Evolutionary conservation across 2,329 filamentous ascomycete genomes (phyloP).

Genomic region (Aspergillus niger): DNA sequence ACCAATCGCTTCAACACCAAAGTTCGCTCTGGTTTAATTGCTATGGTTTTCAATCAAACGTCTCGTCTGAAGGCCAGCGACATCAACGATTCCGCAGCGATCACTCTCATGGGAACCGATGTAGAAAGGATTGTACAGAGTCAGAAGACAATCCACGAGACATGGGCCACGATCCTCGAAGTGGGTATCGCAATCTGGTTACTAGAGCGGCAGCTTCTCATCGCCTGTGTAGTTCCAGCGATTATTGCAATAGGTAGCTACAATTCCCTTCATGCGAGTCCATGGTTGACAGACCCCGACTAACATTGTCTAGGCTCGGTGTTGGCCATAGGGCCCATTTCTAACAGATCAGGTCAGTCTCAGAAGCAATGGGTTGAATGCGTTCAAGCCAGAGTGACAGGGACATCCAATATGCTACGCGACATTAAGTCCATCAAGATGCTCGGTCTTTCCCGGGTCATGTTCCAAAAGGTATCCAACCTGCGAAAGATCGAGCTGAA

Average conservation of each 20-base stretch:
- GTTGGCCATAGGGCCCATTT: constrained; percentile 6
- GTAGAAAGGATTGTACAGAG: constrained; percentile 36
- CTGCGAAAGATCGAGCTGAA: constrained; percentile 24
- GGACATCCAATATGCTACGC: constrained; percentile 22
- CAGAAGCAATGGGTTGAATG: not conserved
- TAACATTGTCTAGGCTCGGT: not conserved
- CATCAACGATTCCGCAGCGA: constrained; percentile 40
- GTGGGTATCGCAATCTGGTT: constrained; percentile 41
- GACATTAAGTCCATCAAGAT: constrained; percentile 50
- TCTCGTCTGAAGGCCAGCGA: constrained; percentile 31
- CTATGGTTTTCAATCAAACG: constrained; percentile 50
- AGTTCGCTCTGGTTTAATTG: constrained; percentile 35
- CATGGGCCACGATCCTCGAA: constrained; percentile 40
- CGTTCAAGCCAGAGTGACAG: constrained; percentile 6
- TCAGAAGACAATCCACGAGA: constrained; percentile 31
- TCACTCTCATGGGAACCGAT: constrained; percentile 51
- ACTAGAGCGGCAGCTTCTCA: constrained; percentile 35
- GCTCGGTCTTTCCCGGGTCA: constrained; percentile 40
- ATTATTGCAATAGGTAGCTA: constrained; percentile 32
- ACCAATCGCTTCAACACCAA: constrained; percentile 32
- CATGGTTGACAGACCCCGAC: not conserved
- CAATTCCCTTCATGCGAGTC: not conserved
- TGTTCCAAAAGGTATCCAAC: constrained; percentile 26
- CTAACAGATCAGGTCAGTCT: not conserved
- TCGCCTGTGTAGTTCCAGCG: constrained; percentile 37